Evolutionary conservation across 805 yeast species (phyloP).

Genomic region (Phaffomyces thermotolerans): DNA sequence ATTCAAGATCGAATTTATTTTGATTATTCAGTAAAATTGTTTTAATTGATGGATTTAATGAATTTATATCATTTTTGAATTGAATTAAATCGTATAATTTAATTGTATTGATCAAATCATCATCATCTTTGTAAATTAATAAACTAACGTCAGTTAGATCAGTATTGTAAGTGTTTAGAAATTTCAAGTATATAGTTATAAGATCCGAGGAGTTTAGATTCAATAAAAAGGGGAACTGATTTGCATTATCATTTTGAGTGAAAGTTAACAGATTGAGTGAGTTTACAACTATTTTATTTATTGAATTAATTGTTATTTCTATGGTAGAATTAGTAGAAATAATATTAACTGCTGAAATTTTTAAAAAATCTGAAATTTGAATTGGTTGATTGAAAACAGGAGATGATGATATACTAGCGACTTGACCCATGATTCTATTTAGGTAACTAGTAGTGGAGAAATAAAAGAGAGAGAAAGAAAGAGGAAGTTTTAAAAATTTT

Average conservation of each 20-base stretch:
- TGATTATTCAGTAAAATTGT: no score
- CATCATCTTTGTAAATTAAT: neutral
- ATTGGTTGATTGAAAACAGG: neutral
- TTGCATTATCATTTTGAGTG: constrained; percentile 7
- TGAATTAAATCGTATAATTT: no score
- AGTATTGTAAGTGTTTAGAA: no score
- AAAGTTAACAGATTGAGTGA: constrained; percentile 3
- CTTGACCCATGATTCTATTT: neutral
- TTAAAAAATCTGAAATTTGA: neutral
- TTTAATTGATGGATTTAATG: no score
- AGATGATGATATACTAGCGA: neutral
- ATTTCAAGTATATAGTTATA: constrained; percentile 2
- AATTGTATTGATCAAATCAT: neutral
- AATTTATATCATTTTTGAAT: no score
- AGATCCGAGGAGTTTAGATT: constrained; percentile 1
- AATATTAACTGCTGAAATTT: no score
- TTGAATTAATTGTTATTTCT: neutral
- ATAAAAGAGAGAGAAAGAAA: no score
- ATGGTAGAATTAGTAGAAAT: neutral
- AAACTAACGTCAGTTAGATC: neutral
- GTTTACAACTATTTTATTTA: neutral
- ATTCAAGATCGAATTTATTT: neutral
- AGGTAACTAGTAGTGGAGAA: no score
- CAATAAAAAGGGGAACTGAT: constrained; percentile 9
- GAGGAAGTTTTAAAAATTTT: no score